Percentiles rank a stretch among this genome's conserved stretches.
These are phyloP conservation scores for Corymbia maculata DNA, from an alignment of 345 rosid species.

Conservation along the genomic window DNA sequence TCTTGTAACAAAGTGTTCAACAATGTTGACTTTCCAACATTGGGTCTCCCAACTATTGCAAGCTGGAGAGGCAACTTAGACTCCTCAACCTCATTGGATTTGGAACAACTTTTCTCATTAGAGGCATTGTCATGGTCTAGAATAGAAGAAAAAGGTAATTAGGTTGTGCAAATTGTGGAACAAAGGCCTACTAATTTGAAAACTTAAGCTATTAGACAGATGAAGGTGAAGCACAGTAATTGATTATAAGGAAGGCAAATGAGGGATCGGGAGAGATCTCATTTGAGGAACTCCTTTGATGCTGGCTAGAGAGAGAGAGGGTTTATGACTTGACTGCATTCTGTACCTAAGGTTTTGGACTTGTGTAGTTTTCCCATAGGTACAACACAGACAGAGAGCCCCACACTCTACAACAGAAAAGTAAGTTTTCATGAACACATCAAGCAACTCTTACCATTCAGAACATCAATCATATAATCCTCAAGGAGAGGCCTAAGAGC, in stretches of 20 bases:
- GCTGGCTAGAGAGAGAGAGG: background rate
- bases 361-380: background rate
- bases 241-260: background rate
- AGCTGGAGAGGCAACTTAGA: slow-evolving; percentile 78
- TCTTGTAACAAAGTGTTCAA: slow-evolving; percentile 80
- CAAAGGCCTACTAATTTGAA: background rate
- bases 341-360: background rate
- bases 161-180: background rate
- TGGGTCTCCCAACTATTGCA: slow-evolving; percentile 91
- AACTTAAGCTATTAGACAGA: background rate
- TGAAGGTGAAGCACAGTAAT: background rate
- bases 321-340: background rate
- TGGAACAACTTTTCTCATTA: slow-evolving; percentile 7
- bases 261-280: background rate
- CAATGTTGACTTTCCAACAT: slow-evolving; percentile 95
- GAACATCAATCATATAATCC: slow-evolving; percentile 39
- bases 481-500: slow-evolving; percentile 64
- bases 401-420: background rate
- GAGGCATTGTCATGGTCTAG: background rate
- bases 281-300: background rate
- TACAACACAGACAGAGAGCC: background rate
- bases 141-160: background rate
- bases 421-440: background rate
- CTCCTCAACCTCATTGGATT: slow-evolving; percentile 44
- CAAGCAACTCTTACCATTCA: slow-evolving; percentile 36